Evolutionary conservation across 1,284 basidiomycete species (phyloP), one percentile per base, ranked within the genome.

Genomic region (Caloboletus firmus): DNA sequence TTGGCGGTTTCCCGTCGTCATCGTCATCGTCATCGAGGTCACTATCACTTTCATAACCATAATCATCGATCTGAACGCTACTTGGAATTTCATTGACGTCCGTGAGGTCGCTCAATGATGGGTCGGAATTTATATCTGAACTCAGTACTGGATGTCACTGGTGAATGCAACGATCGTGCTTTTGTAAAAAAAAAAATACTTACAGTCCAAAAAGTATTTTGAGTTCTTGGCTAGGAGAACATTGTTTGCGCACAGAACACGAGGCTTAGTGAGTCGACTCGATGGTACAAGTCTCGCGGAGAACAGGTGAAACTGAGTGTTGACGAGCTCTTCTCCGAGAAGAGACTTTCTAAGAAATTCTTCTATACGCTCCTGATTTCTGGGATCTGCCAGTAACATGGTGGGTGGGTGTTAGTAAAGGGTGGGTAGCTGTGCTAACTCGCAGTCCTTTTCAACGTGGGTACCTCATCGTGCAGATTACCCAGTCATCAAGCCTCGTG

Each of bases 241-340:
- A 11, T 65, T 67, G 43, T 67, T 68, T 10, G 56, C 59, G 3
- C 56, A 65, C 10, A 68, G 49, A 22, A 62, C 52, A 28, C 57
- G 66, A 47, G 64, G 59, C 37, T 54, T 60, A 9, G 31, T 22
- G 20, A 61, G 43, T 13, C 40, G 60, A 5, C 45, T 4, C 0
- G 50, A 51, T 5, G 45, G 20, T 18, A 45, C 43, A n/a, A 64
- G 67, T 32, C 28, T 61, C 28, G 57, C 28, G 0, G 68, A 66
- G 41, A 71, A 67, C 1, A 71, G 49, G 20, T 68, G 58, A n/a
- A 71, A 71, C 28, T 63, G 65, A 1, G 65, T 69, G 28, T 69
- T 62, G 41, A 66, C 17, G 11, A 70, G 45, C 35, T 66, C 66
- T 17, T 67, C 55, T 24, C 66, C 66, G 2, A 66, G 47, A 18